A percentile compares a stretch with the other conserved stretches of the same genome.
These are phyloP conservation scores for Penicillium paradoxum DNA, from an alignment of 495 filamentous ascomycete genomes.

Conservation along the genomic window DNA sequence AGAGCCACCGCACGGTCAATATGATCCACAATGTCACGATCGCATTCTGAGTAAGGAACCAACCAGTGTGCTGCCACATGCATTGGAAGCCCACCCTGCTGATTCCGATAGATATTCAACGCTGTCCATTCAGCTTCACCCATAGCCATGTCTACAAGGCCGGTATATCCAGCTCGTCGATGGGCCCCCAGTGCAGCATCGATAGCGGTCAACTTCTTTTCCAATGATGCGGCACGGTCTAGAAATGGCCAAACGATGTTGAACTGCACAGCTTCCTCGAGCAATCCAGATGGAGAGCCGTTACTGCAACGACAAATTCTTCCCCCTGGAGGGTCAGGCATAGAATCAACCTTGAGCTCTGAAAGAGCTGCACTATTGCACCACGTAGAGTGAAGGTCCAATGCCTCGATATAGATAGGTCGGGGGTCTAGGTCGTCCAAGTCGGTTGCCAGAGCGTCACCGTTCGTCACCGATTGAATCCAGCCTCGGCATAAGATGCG, in stretches of 20 bases:
- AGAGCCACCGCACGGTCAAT: conserved; percentile 52
- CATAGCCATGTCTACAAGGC: conserved; percentile 59
- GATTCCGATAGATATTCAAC: conserved; percentile 34
- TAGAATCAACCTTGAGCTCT: conserved; percentile 46
- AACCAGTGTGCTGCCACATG: conserved; percentile 56
- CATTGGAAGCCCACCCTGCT: conserved; percentile 32
- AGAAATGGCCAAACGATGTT: conserved; percentile 58
- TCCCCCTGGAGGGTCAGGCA: conserved; percentile 50
- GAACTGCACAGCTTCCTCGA: conserved; percentile 54
- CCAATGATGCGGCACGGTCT: conserved; percentile 43
- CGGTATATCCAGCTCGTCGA: conserved; percentile 31
- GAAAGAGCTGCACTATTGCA: conserved; percentile 50
- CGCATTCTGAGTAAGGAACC: conserved; percentile 41
- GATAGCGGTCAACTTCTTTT: conserved; percentile 46
- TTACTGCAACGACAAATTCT: conserved; percentile 46
- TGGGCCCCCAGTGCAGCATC: conserved; percentile 11
- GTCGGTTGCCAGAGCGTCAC: conserved; percentile 42
- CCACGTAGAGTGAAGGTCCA: conserved; percentile 61
- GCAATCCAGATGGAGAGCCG: conserved; percentile 47
- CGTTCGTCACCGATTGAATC: conserved; percentile 56
- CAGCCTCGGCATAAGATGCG: conserved; percentile 55
- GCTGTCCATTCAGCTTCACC: conserved; percentile 52
- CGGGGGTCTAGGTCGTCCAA: conserved; percentile 49
- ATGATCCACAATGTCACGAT: conserved; percentile 39
- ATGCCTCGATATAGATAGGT: conserved; percentile 57